Evolutionary conservation across 2,329 filamentous ascomycete species (phyloP).

Genomic region (Pseudogymnoascus sp.): DNA sequence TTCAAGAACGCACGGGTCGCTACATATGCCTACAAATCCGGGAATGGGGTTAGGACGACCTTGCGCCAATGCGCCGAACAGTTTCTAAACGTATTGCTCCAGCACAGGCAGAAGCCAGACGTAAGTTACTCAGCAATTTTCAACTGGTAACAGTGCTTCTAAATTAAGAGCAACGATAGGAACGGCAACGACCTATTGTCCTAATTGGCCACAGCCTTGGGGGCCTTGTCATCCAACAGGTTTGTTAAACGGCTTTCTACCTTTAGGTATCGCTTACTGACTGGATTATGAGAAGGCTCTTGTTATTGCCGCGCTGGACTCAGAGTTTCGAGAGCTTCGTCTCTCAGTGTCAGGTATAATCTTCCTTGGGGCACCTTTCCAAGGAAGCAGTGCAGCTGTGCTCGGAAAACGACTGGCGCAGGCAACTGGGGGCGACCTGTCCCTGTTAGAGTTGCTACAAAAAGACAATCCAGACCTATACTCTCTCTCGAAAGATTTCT

Average conservation of each 20-base stretch:
- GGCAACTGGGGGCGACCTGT: not conserved
- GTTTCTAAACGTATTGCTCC: constrained; percentile 14
- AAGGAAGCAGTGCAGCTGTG: constrained; percentile 14
- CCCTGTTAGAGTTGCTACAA: constrained; percentile 11
- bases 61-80: constrained; percentile 14
- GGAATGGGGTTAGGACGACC: constrained; percentile 13
- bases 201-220: constrained; percentile 19
- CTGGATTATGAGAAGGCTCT: constrained; percentile 12
- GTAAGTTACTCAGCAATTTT: constrained; percentile 4
- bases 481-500: constrained; percentile 11
- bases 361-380: constrained; percentile 16
- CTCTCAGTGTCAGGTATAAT: constrained; percentile 15
- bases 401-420: constrained; percentile 10
- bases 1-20: constrained; percentile 16
- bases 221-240: constrained; percentile 15
- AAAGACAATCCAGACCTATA: constrained; percentile 11
- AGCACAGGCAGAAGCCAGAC: constrained; percentile 13
- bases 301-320: constrained; percentile 6
- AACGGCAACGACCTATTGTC: constrained; percentile 13
- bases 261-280: not conserved
- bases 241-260: not conserved
- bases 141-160: not conserved
- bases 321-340: constrained; percentile 13
- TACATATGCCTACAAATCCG: constrained; percentile 19
- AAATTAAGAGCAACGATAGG: constrained; percentile 11